Conservation (phyloP, 2,329 filamentous ascomycete genomes). For the Nemania sp. region DNA sequence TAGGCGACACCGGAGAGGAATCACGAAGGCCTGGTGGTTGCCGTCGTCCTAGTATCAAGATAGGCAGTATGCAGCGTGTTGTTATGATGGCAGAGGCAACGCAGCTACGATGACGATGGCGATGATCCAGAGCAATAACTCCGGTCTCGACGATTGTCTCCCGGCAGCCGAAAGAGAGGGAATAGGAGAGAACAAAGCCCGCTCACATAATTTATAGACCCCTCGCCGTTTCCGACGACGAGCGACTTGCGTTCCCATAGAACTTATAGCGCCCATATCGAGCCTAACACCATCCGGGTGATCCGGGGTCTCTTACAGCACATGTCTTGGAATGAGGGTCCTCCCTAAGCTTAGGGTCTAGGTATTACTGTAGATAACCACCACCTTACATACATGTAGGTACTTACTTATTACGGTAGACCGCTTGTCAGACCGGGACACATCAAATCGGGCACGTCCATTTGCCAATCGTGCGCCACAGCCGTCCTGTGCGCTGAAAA, state of each 20-base stretch:
- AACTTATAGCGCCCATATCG: slow-evolving; percentile 13
- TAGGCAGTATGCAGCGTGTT: background rate
- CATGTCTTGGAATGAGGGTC: slow-evolving; percentile 16
- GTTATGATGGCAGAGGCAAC: background rate
- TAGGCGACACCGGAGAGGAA: background rate
- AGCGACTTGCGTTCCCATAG: background rate
- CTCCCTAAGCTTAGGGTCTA: background rate
- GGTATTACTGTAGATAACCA: background rate
- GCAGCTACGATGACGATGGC: background rate
- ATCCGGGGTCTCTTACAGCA: slow-evolving; percentile 6
- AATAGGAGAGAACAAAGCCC: slow-evolving; percentile 1
- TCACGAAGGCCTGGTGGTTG: background rate
- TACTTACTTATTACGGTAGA: background rate
- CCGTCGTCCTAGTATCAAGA: background rate
- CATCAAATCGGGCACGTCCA: slow-evolving; percentile 1
- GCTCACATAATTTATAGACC: slow-evolving; percentile 15
- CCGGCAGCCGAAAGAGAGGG: background rate
- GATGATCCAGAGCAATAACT: background rate
- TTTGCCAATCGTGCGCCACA: slow-evolving; percentile 3
- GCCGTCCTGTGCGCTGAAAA: slow-evolving; percentile 12
- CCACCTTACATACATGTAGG: too few species aligned
- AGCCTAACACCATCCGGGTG: slow-evolving; percentile 17
- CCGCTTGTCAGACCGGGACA: slow-evolving; percentile 9
- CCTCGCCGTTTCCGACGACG: background rate
- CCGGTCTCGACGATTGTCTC: background rate